Evolutionary conservation across 2,329 filamentous ascomycete genomes (phyloP), one percentile per base, ranked within the genome.

Genomic region (Pyrenophora seminiperda): DNA sequence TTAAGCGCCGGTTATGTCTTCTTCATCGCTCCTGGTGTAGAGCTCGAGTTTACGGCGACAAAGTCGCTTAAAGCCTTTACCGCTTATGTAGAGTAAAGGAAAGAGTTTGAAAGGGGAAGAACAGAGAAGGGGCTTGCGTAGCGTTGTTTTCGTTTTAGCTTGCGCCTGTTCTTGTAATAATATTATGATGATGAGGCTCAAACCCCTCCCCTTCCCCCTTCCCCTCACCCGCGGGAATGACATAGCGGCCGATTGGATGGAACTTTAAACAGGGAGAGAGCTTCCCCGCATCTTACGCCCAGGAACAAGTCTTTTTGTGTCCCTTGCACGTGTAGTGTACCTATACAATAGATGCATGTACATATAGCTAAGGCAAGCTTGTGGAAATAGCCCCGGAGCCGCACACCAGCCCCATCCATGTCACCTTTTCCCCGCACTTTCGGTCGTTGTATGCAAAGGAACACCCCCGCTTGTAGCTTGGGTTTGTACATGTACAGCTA

Each of bases 1-100:
- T 50, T 89, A 37, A 79, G 78, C 19, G 82, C 85, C 66, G 88
- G 87, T 0, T 82, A 77, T 57, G 82, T 88, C 9, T 90, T 79
- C 64, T 90, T 87, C 67, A 73, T 90, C n/a, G 85, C 81, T 1
- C 81, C 83, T 2, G 83, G 81, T 0, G 73, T 78, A 3, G 76
- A 79, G 47, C 52, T 82, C 10, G 73, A 79, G 36, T 74, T 81
- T 38, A 68, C 70, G 43, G 75, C 77, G 15, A 59, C 62, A 1
- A 74, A 76, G 44, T 73, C 70, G 13, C 58, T 83, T 59, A 73
- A 79, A 36, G 65, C 79, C 30, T 83, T 80, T 67, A 76, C 75
- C 33, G 76, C 79, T 6, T 81, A 72, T 40, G 75, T 73, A 4
- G 75, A 77, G 65, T 75, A 73, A 38, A 39, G 29, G 5, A n/a